Evolutionary conservation across 139 green algal species (phyloP).

Genomic region (Deuterostichococcus epilithicus): DNA sequence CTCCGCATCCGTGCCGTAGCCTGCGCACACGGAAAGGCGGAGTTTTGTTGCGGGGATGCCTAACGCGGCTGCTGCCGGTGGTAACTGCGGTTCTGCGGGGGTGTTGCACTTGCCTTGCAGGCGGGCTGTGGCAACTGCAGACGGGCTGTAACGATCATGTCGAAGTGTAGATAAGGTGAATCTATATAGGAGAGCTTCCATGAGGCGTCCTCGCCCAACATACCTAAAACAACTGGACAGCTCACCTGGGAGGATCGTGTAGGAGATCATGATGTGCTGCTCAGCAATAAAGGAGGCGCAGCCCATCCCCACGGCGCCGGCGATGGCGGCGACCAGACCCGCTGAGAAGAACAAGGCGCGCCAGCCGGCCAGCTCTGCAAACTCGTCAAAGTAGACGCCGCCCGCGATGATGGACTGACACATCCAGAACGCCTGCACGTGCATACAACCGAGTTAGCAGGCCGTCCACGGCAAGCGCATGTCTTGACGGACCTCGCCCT

Average conservation of each 20-base stretch:
- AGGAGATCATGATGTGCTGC: slow-evolving; percentile 18
- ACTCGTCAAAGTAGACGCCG: slow-evolving; percentile 51
- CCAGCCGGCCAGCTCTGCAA: slow-evolving; percentile 16
- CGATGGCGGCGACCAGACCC: slow-evolving; percentile 11
- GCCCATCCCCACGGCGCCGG: slow-evolving; percentile 14
- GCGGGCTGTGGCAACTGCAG: too few species aligned
- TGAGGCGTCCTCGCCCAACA: too few species aligned
- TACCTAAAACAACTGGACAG: too few species aligned
- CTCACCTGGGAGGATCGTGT: slow-evolving; percentile 7
- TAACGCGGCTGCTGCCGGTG: too few species aligned
- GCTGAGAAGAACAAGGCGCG: slow-evolving; percentile 10
- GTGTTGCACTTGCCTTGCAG: too few species aligned
- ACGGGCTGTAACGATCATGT: too few species aligned
- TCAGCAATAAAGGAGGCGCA: slow-evolving; percentile 16
- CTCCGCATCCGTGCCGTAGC: background rate
- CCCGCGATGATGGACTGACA: slow-evolving; percentile 42
- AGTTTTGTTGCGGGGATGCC: too few species aligned
- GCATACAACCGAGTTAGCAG: background rate
- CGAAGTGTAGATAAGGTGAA: too few species aligned
- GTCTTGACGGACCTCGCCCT: background rate
- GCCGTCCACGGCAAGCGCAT: too few species aligned
- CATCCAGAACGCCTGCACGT: slow-evolving; percentile 44
- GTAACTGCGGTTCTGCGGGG: too few species aligned
- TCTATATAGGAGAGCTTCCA: too few species aligned
- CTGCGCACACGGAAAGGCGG: background rate